Evolutionary conservation across 1,139 yeast species (phyloP).

Genomic region (Suhomyces choctaworum): DNA sequence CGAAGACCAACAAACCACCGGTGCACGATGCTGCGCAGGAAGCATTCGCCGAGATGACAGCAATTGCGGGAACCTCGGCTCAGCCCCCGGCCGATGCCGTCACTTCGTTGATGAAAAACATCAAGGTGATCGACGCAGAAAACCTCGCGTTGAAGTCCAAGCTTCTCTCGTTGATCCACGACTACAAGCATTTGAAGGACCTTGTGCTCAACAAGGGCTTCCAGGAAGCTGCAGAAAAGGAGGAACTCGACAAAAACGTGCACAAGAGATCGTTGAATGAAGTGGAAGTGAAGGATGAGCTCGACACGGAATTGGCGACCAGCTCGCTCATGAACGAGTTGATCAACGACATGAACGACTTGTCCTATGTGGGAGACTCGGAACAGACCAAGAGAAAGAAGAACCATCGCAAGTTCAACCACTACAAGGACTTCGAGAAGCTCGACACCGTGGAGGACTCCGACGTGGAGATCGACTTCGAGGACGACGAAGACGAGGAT

Average conservation of each 20-base stretch:
- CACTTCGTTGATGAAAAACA: slow-evolving; percentile 19
- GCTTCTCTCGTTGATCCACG: slow-evolving; percentile 41
- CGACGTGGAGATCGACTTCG: slow-evolving; percentile 23
- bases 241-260: slow-evolving; percentile 12
- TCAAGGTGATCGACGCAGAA: slow-evolving; percentile 35
- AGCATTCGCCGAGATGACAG: not conserved
- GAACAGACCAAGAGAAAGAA: slow-evolving; percentile 10
- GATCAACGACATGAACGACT: slow-evolving; percentile 30
- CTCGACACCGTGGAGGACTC: slow-evolving; percentile 20
- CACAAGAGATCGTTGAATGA: slow-evolving; percentile 35
- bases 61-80: not conserved
- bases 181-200: slow-evolving; percentile 41
- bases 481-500: slow-evolving; percentile 32
- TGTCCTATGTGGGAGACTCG: slow-evolving; percentile 20
- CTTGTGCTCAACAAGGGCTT: slow-evolving; percentile 29
- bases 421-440: slow-evolving; percentile 20
- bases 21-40: not conserved
- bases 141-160: slow-evolving; percentile 39
- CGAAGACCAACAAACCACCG: slow-evolving; percentile 2
- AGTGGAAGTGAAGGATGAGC: slow-evolving; percentile 12
- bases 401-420: slow-evolving; percentile 13
- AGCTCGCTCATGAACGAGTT: slow-evolving; percentile 26
- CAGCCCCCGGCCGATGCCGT: slow-evolving; percentile 4
- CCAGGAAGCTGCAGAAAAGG: slow-evolving; percentile 8
- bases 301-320: slow-evolving; percentile 14